A percentile compares a stretch with the other conserved stretches of the same genome.
These are phyloP conservation scores for Colletotrichum karsti DNA, from an alignment of 2,329 filamentous ascomycete species.

Conservation along the genomic window DNA sequence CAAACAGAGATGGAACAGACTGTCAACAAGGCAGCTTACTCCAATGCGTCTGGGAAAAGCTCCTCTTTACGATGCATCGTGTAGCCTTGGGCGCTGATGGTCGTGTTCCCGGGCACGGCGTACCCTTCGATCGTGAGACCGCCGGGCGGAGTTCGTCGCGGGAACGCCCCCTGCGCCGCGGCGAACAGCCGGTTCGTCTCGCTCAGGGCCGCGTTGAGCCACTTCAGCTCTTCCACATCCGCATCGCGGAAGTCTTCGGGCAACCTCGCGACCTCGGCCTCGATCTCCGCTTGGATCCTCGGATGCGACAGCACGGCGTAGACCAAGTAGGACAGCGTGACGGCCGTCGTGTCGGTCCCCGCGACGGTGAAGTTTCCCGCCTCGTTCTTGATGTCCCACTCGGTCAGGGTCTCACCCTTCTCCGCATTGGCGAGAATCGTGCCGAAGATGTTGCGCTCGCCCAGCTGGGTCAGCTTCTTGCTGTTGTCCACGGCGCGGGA, in stretches of 20 bases:
- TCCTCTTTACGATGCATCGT: slow-evolving; percentile 52
- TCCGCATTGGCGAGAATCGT: slow-evolving; percentile 4
- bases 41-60: slow-evolving; percentile 50
- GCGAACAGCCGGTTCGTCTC: slow-evolving; percentile 54
- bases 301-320: slow-evolving; percentile 46
- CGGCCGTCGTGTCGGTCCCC: slow-evolving; percentile 60
- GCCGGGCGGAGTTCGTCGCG: slow-evolving; percentile 46
- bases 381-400: background rate
- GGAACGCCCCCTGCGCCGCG: slow-evolving; percentile 47
- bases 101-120: slow-evolving; percentile 47
- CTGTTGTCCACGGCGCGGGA: background rate
- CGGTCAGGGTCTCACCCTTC: slow-evolving; percentile 1
- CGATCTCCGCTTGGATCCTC: slow-evolving; percentile 38
- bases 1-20: background rate
- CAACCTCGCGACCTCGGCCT: slow-evolving; percentile 39
- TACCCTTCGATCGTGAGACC: slow-evolving; percentile 48
- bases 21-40: background rate
- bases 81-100: slow-evolving; percentile 52
- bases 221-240: slow-evolving; percentile 44
- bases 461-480: background rate
- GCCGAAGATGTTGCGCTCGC: background rate
- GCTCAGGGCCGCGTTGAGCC: slow-evolving; percentile 50
- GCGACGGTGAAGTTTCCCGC: slow-evolving; percentile 39
- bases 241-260: slow-evolving; percentile 36
- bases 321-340: slow-evolving; percentile 55